Conservation (phyloP, 345 rosid species). For the Rhizophora apiculata region DNA sequence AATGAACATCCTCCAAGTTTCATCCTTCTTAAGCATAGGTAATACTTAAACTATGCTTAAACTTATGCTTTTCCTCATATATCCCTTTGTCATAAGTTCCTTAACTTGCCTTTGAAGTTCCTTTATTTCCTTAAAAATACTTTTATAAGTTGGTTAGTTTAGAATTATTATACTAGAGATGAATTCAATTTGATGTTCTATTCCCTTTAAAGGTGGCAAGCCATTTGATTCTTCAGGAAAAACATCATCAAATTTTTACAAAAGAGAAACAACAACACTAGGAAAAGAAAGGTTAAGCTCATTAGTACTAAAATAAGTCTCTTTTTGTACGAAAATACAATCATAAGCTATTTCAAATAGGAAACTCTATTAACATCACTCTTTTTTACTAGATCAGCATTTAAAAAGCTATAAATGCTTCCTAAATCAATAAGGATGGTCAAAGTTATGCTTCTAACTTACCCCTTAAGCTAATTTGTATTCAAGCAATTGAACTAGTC, state of each 20-base stretch:
- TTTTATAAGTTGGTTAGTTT: background rate
- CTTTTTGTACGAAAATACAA: background rate
- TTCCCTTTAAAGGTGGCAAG: background rate
- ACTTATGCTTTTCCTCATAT: background rate
- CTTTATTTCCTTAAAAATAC: background rate
- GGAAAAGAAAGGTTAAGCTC: background rate
- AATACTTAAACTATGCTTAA: background rate
- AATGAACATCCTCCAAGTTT: background rate
- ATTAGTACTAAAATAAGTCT: background rate
- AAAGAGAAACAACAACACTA: background rate
- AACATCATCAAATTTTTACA: conserved; percentile 3
- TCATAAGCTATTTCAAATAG: background rate
- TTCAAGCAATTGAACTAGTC: no score
- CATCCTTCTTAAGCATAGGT: background rate
- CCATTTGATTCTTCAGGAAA: background rate
- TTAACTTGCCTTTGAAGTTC: background rate
- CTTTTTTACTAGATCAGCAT: background rate
- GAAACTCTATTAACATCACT: background rate
- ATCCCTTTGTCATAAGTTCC: background rate
- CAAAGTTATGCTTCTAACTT: no score
- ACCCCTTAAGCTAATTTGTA: no score
- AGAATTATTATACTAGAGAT: background rate
- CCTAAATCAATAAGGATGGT: no score
- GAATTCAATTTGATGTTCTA: conserved; percentile 3
- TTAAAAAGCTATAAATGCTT: no score